These are phyloP conservation scores for Entoloma clypeatum DNA, from an alignment of 1,284 basidiomycete genomes.

Conservation along the genomic window DNA sequence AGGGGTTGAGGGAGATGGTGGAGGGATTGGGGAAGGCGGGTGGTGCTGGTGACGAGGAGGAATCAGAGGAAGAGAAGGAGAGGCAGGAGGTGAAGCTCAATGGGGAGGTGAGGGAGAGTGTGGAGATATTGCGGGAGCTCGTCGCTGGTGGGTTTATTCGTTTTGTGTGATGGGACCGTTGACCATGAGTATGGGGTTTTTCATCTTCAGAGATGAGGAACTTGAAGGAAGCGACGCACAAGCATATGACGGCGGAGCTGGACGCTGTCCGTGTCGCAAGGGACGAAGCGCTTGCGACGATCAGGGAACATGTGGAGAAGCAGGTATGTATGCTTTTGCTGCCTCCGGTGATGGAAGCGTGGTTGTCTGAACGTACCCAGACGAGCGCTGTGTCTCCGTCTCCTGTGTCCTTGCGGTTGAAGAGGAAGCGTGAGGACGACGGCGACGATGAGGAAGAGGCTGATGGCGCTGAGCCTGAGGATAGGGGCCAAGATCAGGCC, in stretches of 20 bases:
- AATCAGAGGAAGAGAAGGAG: too few species aligned
- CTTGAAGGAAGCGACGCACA: constrained; percentile 29
- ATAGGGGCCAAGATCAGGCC: constrained; percentile 5
- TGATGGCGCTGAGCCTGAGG: constrained; percentile 16
- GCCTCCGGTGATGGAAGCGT: constrained; percentile 5
- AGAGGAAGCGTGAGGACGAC: constrained; percentile 41
- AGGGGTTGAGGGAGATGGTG: constrained; percentile 31
- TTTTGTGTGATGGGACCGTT: too few species aligned
- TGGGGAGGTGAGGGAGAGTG: constrained; percentile 21
- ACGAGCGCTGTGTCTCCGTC: constrained; percentile 18
- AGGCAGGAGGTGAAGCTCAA: constrained; percentile 6
- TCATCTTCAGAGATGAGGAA: constrained; percentile 27
- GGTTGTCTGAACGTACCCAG: constrained; percentile 17
- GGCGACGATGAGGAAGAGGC: constrained; percentile 16
- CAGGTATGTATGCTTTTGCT: constrained; percentile 27
- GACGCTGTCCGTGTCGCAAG: constrained; percentile 29
- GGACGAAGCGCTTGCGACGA: constrained; percentile 24
- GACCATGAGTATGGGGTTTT: too few species aligned
- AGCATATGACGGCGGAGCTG: constrained; percentile 34
- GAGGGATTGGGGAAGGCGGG: constrained; percentile 14
- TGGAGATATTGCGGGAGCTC: constrained; percentile 20
- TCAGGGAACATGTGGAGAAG: constrained; percentile 22
- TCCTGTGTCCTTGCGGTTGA: constrained; percentile 33
- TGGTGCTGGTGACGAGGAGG: too few species aligned
- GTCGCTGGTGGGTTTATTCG: constrained; percentile 25